phyloP scores from a whole-genome alignment of 1,284 basidiomycete genomes.

The Trichosporon sp. region DNA sequence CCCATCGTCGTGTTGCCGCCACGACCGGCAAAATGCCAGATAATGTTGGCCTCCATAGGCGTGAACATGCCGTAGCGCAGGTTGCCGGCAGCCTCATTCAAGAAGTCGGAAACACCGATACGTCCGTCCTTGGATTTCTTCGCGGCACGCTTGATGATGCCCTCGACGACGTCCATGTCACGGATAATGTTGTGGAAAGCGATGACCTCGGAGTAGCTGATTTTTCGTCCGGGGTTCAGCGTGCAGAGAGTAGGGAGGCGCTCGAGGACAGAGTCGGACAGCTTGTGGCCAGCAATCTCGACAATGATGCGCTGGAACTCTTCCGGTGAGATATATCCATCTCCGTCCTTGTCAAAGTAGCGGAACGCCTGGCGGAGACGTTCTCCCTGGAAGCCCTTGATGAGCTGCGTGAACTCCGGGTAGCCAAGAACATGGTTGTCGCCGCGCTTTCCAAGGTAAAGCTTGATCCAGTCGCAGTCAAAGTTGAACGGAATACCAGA shows the following conservation, averaged over 20 bases:
- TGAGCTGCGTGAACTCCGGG: slow-evolving; percentile 84
- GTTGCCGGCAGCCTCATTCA: slow-evolving; percentile 48
- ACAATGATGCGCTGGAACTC: slow-evolving; percentile 90
- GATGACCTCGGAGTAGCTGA: slow-evolving; percentile 89
- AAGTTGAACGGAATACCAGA: slow-evolving; percentile 85
- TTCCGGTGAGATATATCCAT: slow-evolving; percentile 84
- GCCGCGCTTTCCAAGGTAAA: slow-evolving; percentile 86
- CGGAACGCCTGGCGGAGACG: slow-evolving; percentile 88
- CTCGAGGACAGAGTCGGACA: slow-evolving; percentile 83
- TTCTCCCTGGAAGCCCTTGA: slow-evolving; percentile 95
- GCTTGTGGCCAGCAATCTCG: slow-evolving; percentile 90
- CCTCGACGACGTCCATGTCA: slow-evolving; percentile 93
- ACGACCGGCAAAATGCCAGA: slow-evolving; percentile 89
- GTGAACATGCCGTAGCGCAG: slow-evolving; percentile 89
- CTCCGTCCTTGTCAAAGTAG: slow-evolving; percentile 76
- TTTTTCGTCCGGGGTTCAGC: slow-evolving; percentile 74
- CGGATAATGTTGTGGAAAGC: slow-evolving; percentile 74
- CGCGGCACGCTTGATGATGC: slow-evolving; percentile 57
- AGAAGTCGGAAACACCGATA: slow-evolving; percentile 55
- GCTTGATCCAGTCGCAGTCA: slow-evolving; percentile 88
- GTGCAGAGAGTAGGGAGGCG: slow-evolving; percentile 82
- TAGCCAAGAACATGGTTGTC: slow-evolving; percentile 86
- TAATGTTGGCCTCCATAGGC: slow-evolving; percentile 90
- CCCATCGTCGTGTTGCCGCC: slow-evolving; percentile 49
- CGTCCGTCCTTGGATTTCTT: slow-evolving; percentile 86